These are phyloP conservation scores for Brasenia schreberi DNA, from an alignment of 164 flowering plant genomes.

Conservation along the genomic window DNA sequence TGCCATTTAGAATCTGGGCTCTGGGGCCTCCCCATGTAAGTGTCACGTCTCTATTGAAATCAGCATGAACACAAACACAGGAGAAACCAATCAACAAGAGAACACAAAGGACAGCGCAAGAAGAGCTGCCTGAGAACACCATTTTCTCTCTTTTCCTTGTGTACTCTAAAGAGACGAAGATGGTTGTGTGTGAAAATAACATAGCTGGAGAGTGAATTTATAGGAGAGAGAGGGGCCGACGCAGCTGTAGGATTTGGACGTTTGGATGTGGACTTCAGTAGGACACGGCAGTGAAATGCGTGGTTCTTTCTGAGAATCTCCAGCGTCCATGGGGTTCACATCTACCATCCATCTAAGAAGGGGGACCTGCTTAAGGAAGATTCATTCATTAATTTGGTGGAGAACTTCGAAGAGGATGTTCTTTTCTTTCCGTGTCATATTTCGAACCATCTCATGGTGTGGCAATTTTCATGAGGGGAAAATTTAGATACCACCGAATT, in stretches of 20 bases:
- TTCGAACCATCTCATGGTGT: no score
- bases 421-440: no score
- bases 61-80: background rate
- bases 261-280: background rate
- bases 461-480: no score
- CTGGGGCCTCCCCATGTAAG: slow-evolving; percentile 18
- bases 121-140: background rate
- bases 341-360: no score
- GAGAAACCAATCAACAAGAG: background rate
- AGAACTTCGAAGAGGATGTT: no score
- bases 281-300: no score
- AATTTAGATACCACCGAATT: no score
- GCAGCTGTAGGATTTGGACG: background rate
- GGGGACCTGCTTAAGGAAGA: no score
- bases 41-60: slow-evolving; percentile 17
- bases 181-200: background rate
- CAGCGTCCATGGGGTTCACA: no score
- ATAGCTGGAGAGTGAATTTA: background rate
- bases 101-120: background rate
- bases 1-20: slow-evolving; percentile 13
- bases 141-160: background rate
- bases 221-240: background rate
- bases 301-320: no score
- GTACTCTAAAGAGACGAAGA: background rate
- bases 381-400: no score